Evolutionary conservation across 805 yeast species (phyloP), one percentile per base, ranked within the genome.

Genomic region (Teunomyces atbi): DNA sequence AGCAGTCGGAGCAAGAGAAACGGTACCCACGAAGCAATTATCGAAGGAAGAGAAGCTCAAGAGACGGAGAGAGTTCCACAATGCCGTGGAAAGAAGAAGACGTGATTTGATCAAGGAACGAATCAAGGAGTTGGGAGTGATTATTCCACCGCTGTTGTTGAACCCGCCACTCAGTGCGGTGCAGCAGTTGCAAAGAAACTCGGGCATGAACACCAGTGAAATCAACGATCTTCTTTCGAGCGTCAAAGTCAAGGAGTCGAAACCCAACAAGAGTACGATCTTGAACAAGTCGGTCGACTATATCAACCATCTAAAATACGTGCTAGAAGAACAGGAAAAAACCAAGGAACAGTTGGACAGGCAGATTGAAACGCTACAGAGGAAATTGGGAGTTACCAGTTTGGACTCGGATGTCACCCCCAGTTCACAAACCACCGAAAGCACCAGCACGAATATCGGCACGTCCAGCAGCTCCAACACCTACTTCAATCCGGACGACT

Each of bases 11-110:
- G 8, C 38, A 11, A 19, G 52, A n/a, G 59, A 56, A 2, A 27
- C 51, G 0, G 46, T 56, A 4, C 59, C 69, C 6, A 60, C 72
- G 3, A 70, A 67, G 46, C 73, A 65, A 45, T 56, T 73, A 51
- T 65, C 78, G 3, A 82, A 81, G 57, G 95, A 86, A 44, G 89
- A 85, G 48, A 86, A 86, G 59, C 63, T 86, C 45, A 79, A 82
- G 50, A 76, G 96, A 51, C 77, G 96, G 51, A 71, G 96, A 49
- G 96, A 90, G 60, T 84, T 89, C 51, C 98, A 91, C 64, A 91
- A 91, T 61, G 96, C 96, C 1, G 97, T 91, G 4, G 98, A 91
- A 65, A 77, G 97, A 57, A 76, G 96, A 55, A 78, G 98, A 60
- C 76, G 98, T 51, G 98, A 92, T 63, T 74, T 89, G 55, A 91